These are phyloP conservation scores for Lantana camara DNA, from an alignment of 257 asterid species.

Conservation along the genomic window DNA sequence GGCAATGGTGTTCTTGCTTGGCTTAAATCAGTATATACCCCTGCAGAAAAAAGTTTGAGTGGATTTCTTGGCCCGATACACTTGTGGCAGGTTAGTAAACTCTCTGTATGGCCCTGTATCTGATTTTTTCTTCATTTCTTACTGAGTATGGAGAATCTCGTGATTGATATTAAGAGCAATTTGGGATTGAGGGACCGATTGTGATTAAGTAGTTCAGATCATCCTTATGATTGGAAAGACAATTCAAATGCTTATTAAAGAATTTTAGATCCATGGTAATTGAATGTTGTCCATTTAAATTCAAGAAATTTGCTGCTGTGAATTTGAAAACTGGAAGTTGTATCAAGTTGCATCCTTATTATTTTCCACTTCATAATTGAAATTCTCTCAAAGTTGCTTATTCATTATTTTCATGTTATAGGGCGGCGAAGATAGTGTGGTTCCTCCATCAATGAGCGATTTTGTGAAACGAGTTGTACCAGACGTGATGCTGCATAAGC, in stretches of 20 bases:
- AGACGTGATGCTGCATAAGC: slow-evolving; percentile 81
- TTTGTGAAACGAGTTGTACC: slow-evolving; percentile 85
- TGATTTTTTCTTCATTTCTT: background rate
- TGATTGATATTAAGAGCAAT: background rate
- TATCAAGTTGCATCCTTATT: too few species aligned
- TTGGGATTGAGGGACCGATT: background rate
- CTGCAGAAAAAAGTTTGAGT: slow-evolving; percentile 49
- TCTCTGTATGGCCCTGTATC: background rate
- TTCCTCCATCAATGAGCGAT: slow-evolving; percentile 86
- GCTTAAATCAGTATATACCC: slow-evolving; percentile 69
- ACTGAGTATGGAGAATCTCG: background rate
- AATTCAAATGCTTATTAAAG: background rate
- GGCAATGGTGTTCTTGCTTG: slow-evolving; percentile 63
- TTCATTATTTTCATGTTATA: too few species aligned
- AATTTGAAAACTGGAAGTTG: too few species aligned
- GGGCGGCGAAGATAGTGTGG: slow-evolving; percentile 83
- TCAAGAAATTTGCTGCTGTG: too few species aligned
- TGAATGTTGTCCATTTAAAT: too few species aligned
- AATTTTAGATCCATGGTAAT: background rate
- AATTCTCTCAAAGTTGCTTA: too few species aligned
- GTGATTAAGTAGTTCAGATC: background rate
- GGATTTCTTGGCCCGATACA: slow-evolving; percentile 92
- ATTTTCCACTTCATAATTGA: too few species aligned
- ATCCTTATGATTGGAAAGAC: background rate
- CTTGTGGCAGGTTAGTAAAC: slow-evolving; percentile 36